Conservation (phyloP, 371 early-diverging fungal genomes). For the Mucor sp. region DNA sequence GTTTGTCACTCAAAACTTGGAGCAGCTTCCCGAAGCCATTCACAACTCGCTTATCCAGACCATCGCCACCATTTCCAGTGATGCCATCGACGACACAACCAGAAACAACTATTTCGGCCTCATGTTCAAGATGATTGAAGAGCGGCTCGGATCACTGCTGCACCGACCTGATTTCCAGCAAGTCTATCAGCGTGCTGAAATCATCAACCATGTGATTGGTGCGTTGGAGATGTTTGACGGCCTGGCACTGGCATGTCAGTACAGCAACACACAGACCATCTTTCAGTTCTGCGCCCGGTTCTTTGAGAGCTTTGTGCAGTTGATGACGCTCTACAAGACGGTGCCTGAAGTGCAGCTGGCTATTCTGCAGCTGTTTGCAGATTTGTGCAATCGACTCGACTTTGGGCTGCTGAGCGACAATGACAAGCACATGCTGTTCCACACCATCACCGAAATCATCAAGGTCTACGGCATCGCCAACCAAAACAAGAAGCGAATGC, state of each 20-base stretch:
- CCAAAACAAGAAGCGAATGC: constrained; percentile 57
- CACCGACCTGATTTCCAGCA: constrained; percentile 62
- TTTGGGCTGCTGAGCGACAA: constrained; percentile 45
- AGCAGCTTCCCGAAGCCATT: constrained; percentile 65
- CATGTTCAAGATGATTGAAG: constrained; percentile 63
- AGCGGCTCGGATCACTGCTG: constrained; percentile 54
- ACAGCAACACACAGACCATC: constrained; percentile 61
- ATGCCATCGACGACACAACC: constrained; percentile 50
- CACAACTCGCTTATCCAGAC: constrained; percentile 72
- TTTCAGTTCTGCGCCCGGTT: constrained; percentile 61
- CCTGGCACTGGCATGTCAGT: constrained; percentile 71
- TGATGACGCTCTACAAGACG: constrained; percentile 68
- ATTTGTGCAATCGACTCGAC: constrained; percentile 54
- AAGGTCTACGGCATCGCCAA: constrained; percentile 56
- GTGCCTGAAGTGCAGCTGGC: constrained; percentile 66
- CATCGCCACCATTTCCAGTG: constrained; percentile 65
- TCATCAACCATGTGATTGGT: constrained; percentile 64
- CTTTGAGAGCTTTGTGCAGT: constrained; percentile 65
- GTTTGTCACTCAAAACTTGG: constrained; percentile 63
- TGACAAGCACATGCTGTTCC: constrained; percentile 51
- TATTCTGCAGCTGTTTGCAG: constrained; percentile 61
- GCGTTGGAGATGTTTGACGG: constrained; percentile 82
- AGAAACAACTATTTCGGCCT: constrained; percentile 57
- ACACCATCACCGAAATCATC: constrained; percentile 48
- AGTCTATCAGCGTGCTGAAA: constrained; percentile 57